phyloP scores from a whole-genome alignment of 225 moss, liverwort and hornwort genomes.

The Physcomitrellopsis africana region DNA sequence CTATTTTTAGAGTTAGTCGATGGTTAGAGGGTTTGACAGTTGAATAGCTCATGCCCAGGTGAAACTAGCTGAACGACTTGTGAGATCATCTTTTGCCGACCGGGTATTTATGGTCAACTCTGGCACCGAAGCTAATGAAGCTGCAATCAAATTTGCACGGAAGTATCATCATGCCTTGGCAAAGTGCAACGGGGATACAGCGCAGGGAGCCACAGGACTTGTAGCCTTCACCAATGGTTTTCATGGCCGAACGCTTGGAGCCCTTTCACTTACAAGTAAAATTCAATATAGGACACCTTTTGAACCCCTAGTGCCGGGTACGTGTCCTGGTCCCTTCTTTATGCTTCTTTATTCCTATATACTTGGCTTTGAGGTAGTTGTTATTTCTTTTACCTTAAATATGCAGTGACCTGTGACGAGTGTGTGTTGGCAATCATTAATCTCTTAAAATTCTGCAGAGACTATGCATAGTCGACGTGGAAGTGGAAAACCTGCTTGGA shows the following conservation, averaged over 20 bases:
- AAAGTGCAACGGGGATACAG: constrained; percentile 40
- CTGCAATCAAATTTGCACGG: constrained; percentile 89
- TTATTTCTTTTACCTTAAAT: too few relatives aligned
- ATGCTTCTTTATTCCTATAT: too few relatives aligned
- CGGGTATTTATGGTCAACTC: constrained; percentile 83
- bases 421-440: too few relatives aligned
- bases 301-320: constrained; percentile 82
- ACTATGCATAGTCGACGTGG: too few relatives aligned
- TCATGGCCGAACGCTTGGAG: constrained; percentile 82
- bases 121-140: constrained; percentile 93
- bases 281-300: constrained; percentile 85
- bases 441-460: too few relatives aligned
- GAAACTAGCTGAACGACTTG: constrained; percentile 80
- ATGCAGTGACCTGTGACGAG: too few relatives aligned
- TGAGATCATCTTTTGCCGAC: constrained; percentile 81
- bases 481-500: background rate
- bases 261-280: constrained; percentile 90
- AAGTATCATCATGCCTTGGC: constrained; percentile 73
- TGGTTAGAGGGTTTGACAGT: constrained; percentile 19
- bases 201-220: constrained; percentile 60
- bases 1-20: constrained; percentile 19
- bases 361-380: too few relatives aligned
- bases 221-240: constrained; percentile 83
- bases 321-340: background rate
- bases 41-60: constrained; percentile 48